Percentiles rank a stretch among this genome's conserved stretches.
These are phyloP conservation scores for Leishmania lainsoni DNA, from an alignment of 208 protist species.

Conservation along the genomic window DNA sequence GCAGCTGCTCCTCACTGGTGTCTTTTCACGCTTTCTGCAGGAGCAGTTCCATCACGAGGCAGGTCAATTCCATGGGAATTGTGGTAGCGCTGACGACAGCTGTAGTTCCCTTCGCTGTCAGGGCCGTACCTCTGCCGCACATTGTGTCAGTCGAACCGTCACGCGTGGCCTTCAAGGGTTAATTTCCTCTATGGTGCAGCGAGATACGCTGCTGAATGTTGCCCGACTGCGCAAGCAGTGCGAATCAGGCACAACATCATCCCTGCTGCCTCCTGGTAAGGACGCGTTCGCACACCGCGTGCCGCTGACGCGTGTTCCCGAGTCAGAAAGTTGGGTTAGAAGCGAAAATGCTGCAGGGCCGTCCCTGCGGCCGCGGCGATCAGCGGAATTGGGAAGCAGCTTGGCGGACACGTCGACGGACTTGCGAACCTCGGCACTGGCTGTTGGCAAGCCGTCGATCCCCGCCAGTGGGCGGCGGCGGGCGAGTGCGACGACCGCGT, in stretches of 20 bases:
- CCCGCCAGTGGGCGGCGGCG: background rate
- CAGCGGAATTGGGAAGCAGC: background rate
- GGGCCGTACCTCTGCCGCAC: background rate
- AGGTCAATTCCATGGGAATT: background rate
- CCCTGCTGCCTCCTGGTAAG: background rate
- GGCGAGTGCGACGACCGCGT: background rate
- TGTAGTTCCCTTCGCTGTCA: background rate
- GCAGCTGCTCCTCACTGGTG: constrained; percentile 33
- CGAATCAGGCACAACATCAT: background rate
- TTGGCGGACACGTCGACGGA: constrained; percentile 11
- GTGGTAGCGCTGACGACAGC: background rate
- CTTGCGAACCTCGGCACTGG: constrained; percentile 7
- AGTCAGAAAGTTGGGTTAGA: constrained; percentile 17
- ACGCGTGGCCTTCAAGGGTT: constrained; percentile 11
- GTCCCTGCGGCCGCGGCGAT: background rate
- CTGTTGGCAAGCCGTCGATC: background rate
- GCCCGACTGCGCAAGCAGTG: constrained; percentile 1
- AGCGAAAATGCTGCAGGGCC: constrained; percentile 5
- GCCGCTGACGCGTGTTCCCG: constrained; percentile 31
- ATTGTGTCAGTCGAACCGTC: constrained; percentile 4
- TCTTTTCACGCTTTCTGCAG: constrained; percentile 41
- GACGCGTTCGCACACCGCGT: constrained; percentile 11
- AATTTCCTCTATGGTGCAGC: constrained; percentile 10
- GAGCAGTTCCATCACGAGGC: constrained; percentile 49
- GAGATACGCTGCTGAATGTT: constrained; percentile 10